A percentile compares a stretch with the other conserved stretches of the same genome.
Conservation (phyloP, 208 protist species). For the Trypanosoma scelopori region DNA sequence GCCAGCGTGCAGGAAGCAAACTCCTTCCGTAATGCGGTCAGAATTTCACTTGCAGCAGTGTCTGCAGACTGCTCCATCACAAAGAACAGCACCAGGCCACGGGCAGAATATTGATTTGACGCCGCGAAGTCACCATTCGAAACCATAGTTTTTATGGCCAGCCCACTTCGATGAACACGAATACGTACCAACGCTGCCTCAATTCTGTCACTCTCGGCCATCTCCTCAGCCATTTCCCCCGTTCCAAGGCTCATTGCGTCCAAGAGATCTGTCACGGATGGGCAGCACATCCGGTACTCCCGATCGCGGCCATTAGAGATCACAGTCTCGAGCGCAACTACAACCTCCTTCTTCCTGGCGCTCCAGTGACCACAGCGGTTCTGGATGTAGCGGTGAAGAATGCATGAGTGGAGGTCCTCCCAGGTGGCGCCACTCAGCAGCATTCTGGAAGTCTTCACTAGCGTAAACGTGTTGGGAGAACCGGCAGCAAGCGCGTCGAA, state of each 20-base stretch:
- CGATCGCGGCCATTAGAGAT: background rate
- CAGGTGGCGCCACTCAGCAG: conserved; percentile 25
- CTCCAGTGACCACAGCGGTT: conserved; percentile 83
- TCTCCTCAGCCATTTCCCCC: background rate
- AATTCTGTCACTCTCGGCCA: conserved; percentile 9
- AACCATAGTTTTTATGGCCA: conserved; percentile 35
- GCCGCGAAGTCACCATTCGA: background rate
- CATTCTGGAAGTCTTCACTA: conserved; percentile 64
- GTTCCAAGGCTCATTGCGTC: conserved; percentile 6
- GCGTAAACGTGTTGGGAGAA: conserved; percentile 84
- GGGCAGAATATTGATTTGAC: conserved; percentile 14
- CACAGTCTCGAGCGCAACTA: conserved; percentile 35
- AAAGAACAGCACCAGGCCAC: conserved; percentile 66
- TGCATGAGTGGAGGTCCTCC: conserved; percentile 30
- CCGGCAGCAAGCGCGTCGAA: conserved; percentile 73
- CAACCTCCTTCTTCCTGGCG: conserved; percentile 40
- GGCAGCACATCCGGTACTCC: background rate
- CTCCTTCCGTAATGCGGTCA: conserved; percentile 19
- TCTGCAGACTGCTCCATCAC: conserved; percentile 78
- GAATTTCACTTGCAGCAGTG: conserved; percentile 35
- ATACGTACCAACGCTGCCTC: conserved; percentile 35
- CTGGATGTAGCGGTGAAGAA: conserved; percentile 78
- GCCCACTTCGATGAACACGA: conserved; percentile 47
- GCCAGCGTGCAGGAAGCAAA: conserved; percentile 20
- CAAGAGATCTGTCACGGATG: conserved; percentile 22